Evolutionary conservation across 208 protist species (phyloP).

Genomic region (Sergeia podlipaevii): DNA sequence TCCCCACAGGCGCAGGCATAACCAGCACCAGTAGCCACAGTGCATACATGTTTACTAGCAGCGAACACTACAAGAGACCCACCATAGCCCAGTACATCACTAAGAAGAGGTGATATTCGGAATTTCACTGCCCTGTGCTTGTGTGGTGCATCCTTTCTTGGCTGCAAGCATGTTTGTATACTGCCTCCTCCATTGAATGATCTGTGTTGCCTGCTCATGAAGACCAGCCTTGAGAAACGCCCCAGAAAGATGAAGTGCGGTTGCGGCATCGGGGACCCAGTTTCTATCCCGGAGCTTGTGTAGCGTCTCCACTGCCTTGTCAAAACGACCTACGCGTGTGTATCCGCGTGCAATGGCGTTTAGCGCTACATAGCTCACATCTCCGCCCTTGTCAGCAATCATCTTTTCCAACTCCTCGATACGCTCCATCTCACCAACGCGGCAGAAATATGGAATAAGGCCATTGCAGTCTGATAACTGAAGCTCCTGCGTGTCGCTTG

Average conservation of each 20-base stretch:
- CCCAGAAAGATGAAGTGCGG: constrained; percentile 64
- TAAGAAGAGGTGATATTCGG: no score
- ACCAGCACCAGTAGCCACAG: no score
- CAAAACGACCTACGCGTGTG: constrained; percentile 62
- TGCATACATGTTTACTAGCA: no score
- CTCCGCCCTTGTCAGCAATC: constrained; percentile 19
- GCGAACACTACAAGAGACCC: no score
- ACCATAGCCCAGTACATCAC: no score
- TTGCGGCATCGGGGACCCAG: constrained; percentile 79
- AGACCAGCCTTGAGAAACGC: constrained; percentile 83
- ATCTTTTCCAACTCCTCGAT: constrained; percentile 58
- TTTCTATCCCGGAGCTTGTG: constrained; percentile 76
- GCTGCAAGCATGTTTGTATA: constrained; percentile 56
- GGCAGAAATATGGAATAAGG: constrained; percentile 84
- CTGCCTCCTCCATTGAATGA: constrained; percentile 83
- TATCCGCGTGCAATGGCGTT: constrained; percentile 84
- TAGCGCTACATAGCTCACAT: constrained; percentile 56
- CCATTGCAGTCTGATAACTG: constrained; percentile 31
- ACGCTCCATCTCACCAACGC: constrained; percentile 67
- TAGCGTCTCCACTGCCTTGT: constrained; percentile 80
- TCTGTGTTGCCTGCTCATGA: constrained; percentile 84
- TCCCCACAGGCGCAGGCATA: no score
- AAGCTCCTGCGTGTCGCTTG: constrained; percentile 12
- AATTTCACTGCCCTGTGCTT: no score
- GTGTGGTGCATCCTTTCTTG: constrained; percentile 3